Conservation (phyloP, 148 eudicot genomes). For the Camellia granthamiana region DNA sequence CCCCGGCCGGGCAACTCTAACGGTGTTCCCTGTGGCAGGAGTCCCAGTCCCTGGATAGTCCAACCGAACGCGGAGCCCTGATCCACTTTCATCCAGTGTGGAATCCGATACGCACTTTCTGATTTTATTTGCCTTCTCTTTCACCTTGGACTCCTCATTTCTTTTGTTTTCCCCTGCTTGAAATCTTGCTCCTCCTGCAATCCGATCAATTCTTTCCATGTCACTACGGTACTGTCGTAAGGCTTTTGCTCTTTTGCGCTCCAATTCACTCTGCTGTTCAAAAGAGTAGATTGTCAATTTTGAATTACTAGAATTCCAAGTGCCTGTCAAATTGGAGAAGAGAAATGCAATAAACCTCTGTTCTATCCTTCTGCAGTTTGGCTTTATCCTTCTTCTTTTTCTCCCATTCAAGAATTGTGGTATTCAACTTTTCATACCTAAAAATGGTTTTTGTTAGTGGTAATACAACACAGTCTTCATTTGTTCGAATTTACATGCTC, state of each 20-base stretch:
- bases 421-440: conserved; percentile 67
- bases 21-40: too few species aligned
- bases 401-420: conserved; percentile 73
- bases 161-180: conserved; percentile 63
- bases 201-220: conserved; percentile 49
- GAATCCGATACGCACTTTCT: conserved; percentile 14
- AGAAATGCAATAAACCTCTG: conserved; percentile 50
- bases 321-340: conserved; percentile 12
- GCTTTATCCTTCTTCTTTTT: conserved; percentile 70
- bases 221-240: conserved; percentile 42
- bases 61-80: too few species aligned
- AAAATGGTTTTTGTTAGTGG: conserved; percentile 11
- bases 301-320: background rate
- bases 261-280: conserved; percentile 51
- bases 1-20: too few species aligned
- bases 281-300: conserved; percentile 23
- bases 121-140: conserved; percentile 73
- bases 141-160: conserved; percentile 69
- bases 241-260: conserved; percentile 47
- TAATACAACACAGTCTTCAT: background rate
- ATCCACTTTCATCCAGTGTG: too few species aligned
- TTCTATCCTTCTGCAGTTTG: conserved; percentile 38
- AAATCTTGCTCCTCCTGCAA: conserved; percentile 73
- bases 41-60: too few species aligned
- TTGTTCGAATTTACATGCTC: background rate